phyloP scores from a whole-genome alignment of 2,329 filamentous ascomycete species.

The Neodidymelliopsis sp. region DNA sequence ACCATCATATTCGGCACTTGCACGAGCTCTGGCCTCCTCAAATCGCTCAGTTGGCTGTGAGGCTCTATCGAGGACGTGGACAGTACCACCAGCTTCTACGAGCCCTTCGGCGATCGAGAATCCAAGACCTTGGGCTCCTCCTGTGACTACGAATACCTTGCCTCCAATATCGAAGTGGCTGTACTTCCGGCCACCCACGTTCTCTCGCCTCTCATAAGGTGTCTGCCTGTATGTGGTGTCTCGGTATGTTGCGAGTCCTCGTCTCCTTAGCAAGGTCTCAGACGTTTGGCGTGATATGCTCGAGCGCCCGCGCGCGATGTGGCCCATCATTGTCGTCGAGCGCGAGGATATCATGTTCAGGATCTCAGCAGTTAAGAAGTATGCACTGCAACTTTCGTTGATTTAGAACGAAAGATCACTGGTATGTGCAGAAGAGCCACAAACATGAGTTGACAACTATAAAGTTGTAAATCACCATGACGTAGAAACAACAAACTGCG shows the following conservation, averaged over 20 bases:
- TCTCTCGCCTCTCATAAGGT: constrained; percentile 29
- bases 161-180: constrained; percentile 41
- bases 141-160: constrained; percentile 61
- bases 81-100: constrained; percentile 75
- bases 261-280: constrained; percentile 12
- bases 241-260: constrained; percentile 17
- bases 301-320: neutral
- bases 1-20: constrained; percentile 66
- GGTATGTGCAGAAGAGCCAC: neutral
- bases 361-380: neutral
- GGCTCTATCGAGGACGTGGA: constrained; percentile 71
- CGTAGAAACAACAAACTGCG: neutral
- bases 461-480: neutral
- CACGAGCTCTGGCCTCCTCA: constrained; percentile 66
- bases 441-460: neutral
- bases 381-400: neutral
- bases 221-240: constrained; percentile 21
- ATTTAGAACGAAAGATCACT: neutral
- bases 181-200: constrained; percentile 25
- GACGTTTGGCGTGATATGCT: constrained; percentile 7
- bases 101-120: constrained; percentile 75
- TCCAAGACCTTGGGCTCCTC: constrained; percentile 72
- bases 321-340: neutral
- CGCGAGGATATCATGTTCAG: neutral
- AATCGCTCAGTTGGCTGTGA: constrained; percentile 66